Evolutionary conservation across 306 rosid genomes (phyloP).

Genomic region (Vigna mungo): DNA sequence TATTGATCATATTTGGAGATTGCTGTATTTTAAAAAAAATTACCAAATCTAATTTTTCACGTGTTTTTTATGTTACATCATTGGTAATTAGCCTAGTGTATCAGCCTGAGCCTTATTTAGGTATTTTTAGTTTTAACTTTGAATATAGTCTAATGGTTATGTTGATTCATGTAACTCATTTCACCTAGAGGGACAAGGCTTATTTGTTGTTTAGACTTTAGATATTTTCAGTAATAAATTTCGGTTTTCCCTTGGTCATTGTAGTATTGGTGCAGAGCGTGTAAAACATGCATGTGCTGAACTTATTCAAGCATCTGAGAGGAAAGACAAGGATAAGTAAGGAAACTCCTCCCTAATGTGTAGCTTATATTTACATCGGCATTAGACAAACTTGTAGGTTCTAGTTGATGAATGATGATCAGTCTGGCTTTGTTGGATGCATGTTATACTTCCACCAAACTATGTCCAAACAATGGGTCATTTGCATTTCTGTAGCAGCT

Average conservation of each 20-base stretch:
- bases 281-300: slow-evolving; percentile 39
- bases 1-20: background rate
- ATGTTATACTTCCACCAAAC: background rate
- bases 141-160: background rate
- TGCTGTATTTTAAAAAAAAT: background rate
- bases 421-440: background rate
- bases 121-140: background rate
- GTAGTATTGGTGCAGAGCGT: slow-evolving; percentile 44
- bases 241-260: slow-evolving; percentile 15
- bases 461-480: background rate
- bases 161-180: background rate
- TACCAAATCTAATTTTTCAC: background rate
- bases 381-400: background rate
- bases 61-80: background rate
- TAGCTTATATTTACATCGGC: background rate
- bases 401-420: background rate
- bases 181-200: background rate
- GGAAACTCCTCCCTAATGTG: slow-evolving; percentile 15
- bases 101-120: background rate
- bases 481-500: background rate
- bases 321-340: slow-evolving; percentile 37
- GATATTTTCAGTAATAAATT: background rate
- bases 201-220: background rate
- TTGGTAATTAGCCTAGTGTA: background rate
- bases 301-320: slow-evolving; percentile 35